These are phyloP conservation scores for Beauveria bassiana DNA, from an alignment of 2,329 filamentous ascomycete species.

Conservation along the genomic window DNA sequence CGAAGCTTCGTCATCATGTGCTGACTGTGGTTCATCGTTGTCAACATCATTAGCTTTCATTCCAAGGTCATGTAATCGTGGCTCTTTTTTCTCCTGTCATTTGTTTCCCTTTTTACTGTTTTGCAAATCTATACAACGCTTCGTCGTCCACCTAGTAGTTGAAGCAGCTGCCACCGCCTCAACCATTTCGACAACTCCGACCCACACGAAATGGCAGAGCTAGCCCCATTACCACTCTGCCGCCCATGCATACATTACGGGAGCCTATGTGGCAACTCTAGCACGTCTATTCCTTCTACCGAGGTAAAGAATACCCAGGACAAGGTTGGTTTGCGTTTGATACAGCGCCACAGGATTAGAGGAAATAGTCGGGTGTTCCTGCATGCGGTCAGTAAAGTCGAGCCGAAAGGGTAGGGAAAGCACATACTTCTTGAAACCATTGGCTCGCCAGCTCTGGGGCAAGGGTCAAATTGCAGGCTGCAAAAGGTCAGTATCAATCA, in stretches of 20 bases:
- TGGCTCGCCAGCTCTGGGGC: conserved; percentile 91
- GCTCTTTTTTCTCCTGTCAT: conserved; percentile 18
- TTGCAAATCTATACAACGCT: conserved; percentile 11
- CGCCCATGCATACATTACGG: conserved; percentile 22
- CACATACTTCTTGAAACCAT: conserved; percentile 88
- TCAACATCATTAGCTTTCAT: background rate
- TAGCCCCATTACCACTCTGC: background rate
- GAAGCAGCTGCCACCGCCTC: background rate
- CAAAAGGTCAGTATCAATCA: conserved; percentile 19
- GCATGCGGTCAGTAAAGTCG: background rate
- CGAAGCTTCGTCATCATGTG: background rate
- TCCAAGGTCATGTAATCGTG: conserved; percentile 14
- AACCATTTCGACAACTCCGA: background rate
- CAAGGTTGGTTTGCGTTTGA: conserved; percentile 8
- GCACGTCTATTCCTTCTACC: conserved; percentile 16
- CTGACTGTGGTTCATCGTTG: background rate
- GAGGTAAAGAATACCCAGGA: background rate
- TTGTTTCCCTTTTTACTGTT: conserved; percentile 8
- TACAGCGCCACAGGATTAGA: conserved; percentile 46
- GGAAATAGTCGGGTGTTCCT: conserved; percentile 96
- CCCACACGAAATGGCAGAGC: background rate
- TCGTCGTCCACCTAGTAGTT: background rate
- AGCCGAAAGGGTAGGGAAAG: background rate
- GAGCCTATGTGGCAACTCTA: conserved; percentile 16
- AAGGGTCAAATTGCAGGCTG: conserved; percentile 98